phyloP scores from a whole-genome alignment of 805 yeast species.

The Suhomyces prunicola region DNA sequence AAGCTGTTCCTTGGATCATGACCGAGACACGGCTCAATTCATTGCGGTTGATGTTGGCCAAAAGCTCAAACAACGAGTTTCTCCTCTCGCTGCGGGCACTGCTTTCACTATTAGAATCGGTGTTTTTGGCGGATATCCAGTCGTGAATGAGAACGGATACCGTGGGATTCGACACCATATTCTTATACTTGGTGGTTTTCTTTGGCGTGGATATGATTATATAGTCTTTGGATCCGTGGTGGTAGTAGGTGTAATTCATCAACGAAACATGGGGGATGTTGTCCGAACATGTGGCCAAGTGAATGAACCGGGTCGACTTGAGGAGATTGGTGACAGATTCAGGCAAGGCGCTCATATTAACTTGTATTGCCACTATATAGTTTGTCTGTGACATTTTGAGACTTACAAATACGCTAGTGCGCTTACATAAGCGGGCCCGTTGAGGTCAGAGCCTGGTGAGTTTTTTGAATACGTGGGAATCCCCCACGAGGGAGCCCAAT shows the following conservation, averaged over 20 bases:
- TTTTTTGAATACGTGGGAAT: constrained; percentile 18
- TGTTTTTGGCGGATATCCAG: constrained; percentile 66
- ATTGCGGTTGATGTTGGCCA: constrained; percentile 73
- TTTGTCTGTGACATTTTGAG: neutral
- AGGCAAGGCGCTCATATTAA: constrained; percentile 20
- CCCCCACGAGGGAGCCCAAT: constrained; percentile 31
- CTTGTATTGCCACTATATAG: neutral
- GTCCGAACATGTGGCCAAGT: constrained; percentile 75
- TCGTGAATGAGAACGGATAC: constrained; percentile 88
- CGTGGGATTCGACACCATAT: constrained; percentile 65
- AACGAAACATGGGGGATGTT: constrained; percentile 82
- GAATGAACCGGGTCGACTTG: constrained; percentile 66
- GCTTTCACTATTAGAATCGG: constrained; percentile 4
- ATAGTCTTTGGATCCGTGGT: constrained; percentile 40
- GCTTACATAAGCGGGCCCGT: neutral
- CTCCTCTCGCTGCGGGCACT: constrained; percentile 12
- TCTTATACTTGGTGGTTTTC: constrained; percentile 69
- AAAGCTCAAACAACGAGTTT: constrained; percentile 40
- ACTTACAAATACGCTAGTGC: neutral
- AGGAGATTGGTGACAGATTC: constrained; percentile 43
- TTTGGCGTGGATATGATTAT: constrained; percentile 72
- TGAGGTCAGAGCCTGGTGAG: constrained; percentile 18
- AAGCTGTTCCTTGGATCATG: constrained; percentile 72
- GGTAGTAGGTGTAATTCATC: constrained; percentile 80
- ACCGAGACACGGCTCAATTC: constrained; percentile 80